Base-by-base conservation (phyloP, 1,284 basidiomycete genomes). In the Chalciporus piperatoides region DNA sequence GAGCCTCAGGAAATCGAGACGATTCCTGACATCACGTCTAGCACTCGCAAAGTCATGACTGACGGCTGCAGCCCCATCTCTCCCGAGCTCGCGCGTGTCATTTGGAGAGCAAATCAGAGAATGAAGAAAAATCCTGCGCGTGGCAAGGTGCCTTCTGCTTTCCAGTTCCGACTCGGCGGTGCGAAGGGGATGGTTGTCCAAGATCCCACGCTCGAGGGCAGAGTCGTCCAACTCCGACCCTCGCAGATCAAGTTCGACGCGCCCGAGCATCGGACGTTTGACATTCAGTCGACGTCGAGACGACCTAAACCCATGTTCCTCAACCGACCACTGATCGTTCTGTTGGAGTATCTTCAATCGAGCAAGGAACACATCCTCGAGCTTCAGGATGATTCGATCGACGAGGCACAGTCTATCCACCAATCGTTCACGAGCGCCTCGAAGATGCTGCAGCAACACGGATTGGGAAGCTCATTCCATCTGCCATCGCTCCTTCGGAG, bases 171-270 rank as follows among this genome's bases (percentile, higher is more conserved):
- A 24, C 60, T 73, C 10, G 67, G 68, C 3, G 75, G 73, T 10
- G 71, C 62, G 15, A 76, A 76, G 51, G 74, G 78, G 0, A 71
- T 81, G 54, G 64, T 80, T n/a, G 68, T 71, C 0, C 59, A 71
- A 38, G 76, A 81, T 52, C 64, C 68, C 10, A 60, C 56, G 4
- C 59, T 78, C 0, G 36, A 53, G n/a, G 68, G 64, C 2, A 54
- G 60, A 33, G 57, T 66, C 1, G 60, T 80, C 30, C 61, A 61
- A 52, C 58, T 79, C 8, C 70, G 79, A 4, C 67, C 69, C 2
- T 76, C 73, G 0, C 77, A 78, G 63, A 61, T 68, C 41, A 81
- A 80, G 55, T 80, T 79, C 54, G 71, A 73, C 0, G 71, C 71
- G 1, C 61, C 64, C 0, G 56, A 70, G 27, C 55, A 65, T 12